Base-by-base conservation (phyloP, 805 yeast genomes). In the Tetrapisispora pingtungensis region DNA sequence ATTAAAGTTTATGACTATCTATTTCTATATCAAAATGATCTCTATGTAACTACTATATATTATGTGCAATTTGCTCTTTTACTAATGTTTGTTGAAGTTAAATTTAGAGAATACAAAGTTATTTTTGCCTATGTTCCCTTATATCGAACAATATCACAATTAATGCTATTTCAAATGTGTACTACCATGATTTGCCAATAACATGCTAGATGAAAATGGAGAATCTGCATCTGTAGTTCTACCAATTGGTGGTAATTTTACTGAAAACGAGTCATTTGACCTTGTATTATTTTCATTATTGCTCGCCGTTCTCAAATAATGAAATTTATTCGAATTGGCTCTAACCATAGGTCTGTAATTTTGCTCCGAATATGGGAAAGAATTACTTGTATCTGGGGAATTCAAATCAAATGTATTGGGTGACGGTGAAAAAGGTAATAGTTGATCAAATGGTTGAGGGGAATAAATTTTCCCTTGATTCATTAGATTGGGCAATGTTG, bases 201-300 rank as follows among this genome's bases (percentile, higher is more conserved):
- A 7, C 6, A 27, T 8, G 5, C 10, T 36, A 14, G 20, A 7
- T 5, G 17, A 36, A 36, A 15, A 15, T 36, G 30, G 17, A 3
- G 30, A n/a, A 15, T 27, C 8, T 14, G 18, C 4, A 12, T 36
- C 12, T 3, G 33, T 4, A 18, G 18, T 27, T 18, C 33, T 37
- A 4, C 17, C 24, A 17, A 37, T 27, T 26, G 40, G 40, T 18
- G 40, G 40, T 13, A 37, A 37, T 37, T 37, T 37, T 26, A 37
- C 24, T 3, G 30, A 7, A 24, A 15, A 5, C 15, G 14, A n/a
- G 12, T 28, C n/a, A 28, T 28, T 28, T 7, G 31, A 28, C 12
- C 31, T 28, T 28, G 31, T 7, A 14, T n/a, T 20, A 14, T n/a
- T 34, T 4, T 12, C 27, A 19, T 8, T 19, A 10, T 17, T 10